phyloP scores from a whole-genome alignment of 23 red algal species.

The Gracilaria gracilis region DNA sequence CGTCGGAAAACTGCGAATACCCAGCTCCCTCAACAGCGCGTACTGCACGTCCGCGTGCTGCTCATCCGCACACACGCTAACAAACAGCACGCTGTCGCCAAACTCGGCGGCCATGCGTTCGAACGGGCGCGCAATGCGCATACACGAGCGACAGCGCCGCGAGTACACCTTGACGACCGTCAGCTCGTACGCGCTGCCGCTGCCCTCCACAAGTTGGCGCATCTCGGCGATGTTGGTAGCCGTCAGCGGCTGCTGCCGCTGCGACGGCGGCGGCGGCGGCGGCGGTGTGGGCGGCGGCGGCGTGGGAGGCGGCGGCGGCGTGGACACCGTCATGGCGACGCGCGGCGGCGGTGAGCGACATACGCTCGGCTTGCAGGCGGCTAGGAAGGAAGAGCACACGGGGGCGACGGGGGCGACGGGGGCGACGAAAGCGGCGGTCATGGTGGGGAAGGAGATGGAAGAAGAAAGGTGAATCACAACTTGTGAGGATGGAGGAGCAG shows the following conservation, averaged over 20 bases:
- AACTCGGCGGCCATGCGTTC: not conserved
- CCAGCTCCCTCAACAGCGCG: conserved; percentile 31
- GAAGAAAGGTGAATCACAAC: too few relatives aligned
- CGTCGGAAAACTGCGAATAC: conserved; percentile 39
- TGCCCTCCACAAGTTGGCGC: not conserved
- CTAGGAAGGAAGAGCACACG: too few relatives aligned
- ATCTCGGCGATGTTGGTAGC: not conserved
- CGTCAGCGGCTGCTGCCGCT: not conserved
- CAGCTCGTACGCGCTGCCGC: not conserved
- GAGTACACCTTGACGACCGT: conserved; percentile 32
- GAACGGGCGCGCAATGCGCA: conserved; percentile 18
- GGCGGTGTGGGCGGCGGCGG: not conserved
- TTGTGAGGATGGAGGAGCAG: too few relatives aligned
- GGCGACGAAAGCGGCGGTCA: too few relatives aligned
- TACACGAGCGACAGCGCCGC: conserved; percentile 35
- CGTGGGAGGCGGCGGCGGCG: not conserved
- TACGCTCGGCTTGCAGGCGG: too few relatives aligned
- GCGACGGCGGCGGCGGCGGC: too few relatives aligned
- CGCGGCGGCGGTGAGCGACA: not conserved
- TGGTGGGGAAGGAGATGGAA: too few relatives aligned
- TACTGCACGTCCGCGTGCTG: too few relatives aligned
- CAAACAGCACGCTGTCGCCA: not conserved
- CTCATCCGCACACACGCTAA: not conserved
- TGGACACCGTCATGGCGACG: not conserved
- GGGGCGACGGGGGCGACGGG: too few relatives aligned